Evolutionary conservation across 148 eudicot species (phyloP).

Genomic region (Spergularia marina): DNA sequence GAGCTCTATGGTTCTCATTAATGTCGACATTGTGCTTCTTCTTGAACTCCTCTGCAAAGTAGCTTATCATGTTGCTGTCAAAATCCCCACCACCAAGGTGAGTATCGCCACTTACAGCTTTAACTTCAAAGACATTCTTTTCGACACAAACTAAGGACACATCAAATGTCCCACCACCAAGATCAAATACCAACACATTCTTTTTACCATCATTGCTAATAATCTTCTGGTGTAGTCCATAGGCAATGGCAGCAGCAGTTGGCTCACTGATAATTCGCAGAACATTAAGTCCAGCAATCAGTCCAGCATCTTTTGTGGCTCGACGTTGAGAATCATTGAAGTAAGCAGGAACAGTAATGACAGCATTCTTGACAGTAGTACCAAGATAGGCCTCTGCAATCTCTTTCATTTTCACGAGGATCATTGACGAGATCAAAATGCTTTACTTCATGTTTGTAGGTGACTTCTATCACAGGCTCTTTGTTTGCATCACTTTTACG

Average conservation of each 20-base stretch:
- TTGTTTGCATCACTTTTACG: neutral
- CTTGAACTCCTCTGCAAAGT: slow-evolving; percentile 25
- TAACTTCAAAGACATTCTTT: slow-evolving; percentile 19
- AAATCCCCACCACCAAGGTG: slow-evolving; percentile 32
- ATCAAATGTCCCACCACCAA: slow-evolving; percentile 27
- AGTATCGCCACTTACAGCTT: slow-evolving; percentile 24
- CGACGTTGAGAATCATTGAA: slow-evolving; percentile 29
- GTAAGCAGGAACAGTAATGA: slow-evolving; percentile 33
- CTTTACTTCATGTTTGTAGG: slow-evolving; percentile 23
- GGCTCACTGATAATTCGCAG: slow-evolving; percentile 23
- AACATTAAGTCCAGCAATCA: slow-evolving; percentile 22
- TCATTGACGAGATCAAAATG: slow-evolving; percentile 32
- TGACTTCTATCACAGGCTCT: slow-evolving; percentile 21
- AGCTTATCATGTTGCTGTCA: slow-evolving; percentile 17
- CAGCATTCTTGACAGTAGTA: slow-evolving; percentile 12
- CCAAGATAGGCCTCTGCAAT: slow-evolving; percentile 25
- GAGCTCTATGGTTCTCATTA: slow-evolving; percentile 20
- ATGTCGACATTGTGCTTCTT: slow-evolving; percentile 31
- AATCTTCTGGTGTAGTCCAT: slow-evolving; percentile 24
- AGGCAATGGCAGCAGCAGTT: slow-evolving; percentile 28
- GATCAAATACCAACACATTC: slow-evolving; percentile 27
- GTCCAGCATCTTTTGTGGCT: slow-evolving; percentile 24
- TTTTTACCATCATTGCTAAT: neutral
- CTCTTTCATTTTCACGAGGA: slow-evolving; percentile 27
- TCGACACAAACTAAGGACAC: slow-evolving; percentile 22